Base-by-base conservation (phyloP, 1,284 basidiomycete species). In the Pseudozyma tsukubaensis region DNA sequence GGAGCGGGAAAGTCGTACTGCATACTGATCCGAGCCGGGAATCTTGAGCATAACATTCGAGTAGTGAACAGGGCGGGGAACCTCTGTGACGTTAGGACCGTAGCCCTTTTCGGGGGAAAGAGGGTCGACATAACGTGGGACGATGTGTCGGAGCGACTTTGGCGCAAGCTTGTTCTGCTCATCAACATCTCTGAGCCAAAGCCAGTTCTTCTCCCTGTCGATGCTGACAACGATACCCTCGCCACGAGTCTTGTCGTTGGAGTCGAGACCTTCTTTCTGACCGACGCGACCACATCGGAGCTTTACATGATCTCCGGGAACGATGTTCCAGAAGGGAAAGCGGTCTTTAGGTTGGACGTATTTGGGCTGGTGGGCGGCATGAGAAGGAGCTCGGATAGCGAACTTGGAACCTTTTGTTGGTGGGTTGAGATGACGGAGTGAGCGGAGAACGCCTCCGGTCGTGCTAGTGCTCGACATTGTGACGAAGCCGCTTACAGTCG, bases 321-420 rank as follows among this genome's bases (percentile, higher is more conserved):
- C 83, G 59, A 86, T 82, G 77, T 86, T 85, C 85, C 85, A 86
- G 64, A 80, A 85, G 0, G 81, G 75, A 40, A 86, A 79, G 42
- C 85, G 82, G 64, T 86, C 85, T 72, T 85, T 84, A 42, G 82
- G 79, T 58, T 78, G 82, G 50, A 86, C 85, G 55, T 81, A 85
- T 43, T 72, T 67, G 37, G 82, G 81, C 43, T 45, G 59, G 18
- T 80, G 65, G 4, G 80, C 76, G 59, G 82, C 80, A 51, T 84
- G 77, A 3, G 83, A 75, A 12, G 85, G 85, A 11, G 78, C 74
- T 61, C 70, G 71, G 54, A 73, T 64, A 51, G 74, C 76, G 49
- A 82, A 80, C 50, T 84, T 85, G 39, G 78, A 77, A 49, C 78
- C 77, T 19, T 74, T 71, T 1, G 73, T 67, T 14, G 80, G 78